These are phyloP conservation scores for Hippophae tibetana DNA, from an alignment of 306 rosid species.

Conservation along the genomic window DNA sequence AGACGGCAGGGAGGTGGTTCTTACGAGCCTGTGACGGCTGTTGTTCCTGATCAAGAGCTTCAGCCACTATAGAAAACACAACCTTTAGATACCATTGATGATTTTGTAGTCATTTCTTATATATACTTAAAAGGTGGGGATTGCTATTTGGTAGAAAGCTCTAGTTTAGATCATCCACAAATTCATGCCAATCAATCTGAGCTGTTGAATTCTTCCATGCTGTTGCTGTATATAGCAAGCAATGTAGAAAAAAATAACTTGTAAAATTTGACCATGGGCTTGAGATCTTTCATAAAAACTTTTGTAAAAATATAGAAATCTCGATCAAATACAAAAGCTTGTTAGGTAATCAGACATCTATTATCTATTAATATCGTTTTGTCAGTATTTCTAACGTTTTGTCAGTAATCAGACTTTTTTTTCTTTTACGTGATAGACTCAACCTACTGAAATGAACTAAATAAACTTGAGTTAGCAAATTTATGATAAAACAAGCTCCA, in stretches of 20 bases:
- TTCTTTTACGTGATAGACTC: neutral
- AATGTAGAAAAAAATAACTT: neutral
- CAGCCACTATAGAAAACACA: conserved; percentile 24
- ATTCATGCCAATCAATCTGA: conserved; percentile 1
- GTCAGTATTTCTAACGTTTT: too few species aligned
- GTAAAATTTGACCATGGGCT: neutral
- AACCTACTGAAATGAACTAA: neutral
- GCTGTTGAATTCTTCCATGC: conserved; percentile 10
- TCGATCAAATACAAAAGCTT: too few species aligned
- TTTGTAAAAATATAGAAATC: neutral
- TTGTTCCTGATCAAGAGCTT: conserved; percentile 40
- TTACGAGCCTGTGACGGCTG: conserved; percentile 24
- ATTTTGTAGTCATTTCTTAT: conserved; percentile 2
- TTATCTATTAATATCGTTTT: too few species aligned
- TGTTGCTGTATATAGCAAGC: conserved; percentile 10
- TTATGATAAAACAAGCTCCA: too few species aligned
- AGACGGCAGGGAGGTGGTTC: conserved; percentile 17
- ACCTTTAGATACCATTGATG: neutral
- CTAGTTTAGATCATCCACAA: neutral
- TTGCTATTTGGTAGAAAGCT: neutral
- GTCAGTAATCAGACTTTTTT: too few species aligned
- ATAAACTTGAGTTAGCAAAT: neutral
- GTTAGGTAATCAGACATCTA: too few species aligned
- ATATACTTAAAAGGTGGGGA: neutral
- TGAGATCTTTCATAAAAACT: neutral